Evolutionary conservation across 306 rosid genomes (phyloP), one percentile per base, ranked within the genome.

Genomic region (Sphenostylis stenocarpa): DNA sequence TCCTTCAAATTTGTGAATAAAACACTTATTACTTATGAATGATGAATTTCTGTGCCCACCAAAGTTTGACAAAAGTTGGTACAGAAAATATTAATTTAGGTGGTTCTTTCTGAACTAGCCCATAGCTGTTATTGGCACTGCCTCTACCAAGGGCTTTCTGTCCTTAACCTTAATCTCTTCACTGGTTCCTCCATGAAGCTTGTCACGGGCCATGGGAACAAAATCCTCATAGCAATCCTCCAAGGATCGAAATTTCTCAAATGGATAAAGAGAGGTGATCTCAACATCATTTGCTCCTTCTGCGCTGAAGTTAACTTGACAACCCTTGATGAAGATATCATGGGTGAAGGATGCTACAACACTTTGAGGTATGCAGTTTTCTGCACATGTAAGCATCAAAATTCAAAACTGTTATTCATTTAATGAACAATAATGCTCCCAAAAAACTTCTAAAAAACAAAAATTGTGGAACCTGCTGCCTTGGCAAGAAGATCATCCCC

Each of bases 281-380:
- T 89, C 93, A 5, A 86, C 75, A 23, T 91, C 91, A 17, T 19
- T 17, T 0, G 81, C 71, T 1, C 83, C 88, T 5, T 87, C 89
- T 7, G 33, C 20, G 5, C 56, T 12, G 62, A 84, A 91, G 57
- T 86, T 84, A 0, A 72, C 21, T 65, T 91, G 96, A 74, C 96
- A 91, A 33, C 96, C 96, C 2, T 83, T 89, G 78, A 91, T 87
- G 78, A 91, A 89, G 53, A 91, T 91, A 45, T 91, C 96, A 61
- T 87, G 93, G 0, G 96, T 91, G 79, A 91, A 85, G 0, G 96
- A 83, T 12, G 96, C 96, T 56, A 91, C 96, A 12, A 91, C 1
- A n/a, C 96, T 91, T 47, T 73, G 51, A 0, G 96, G 96, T 12
- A 84, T 81, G 7, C 80, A 16, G 29, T 89, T 89, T 78, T 81